Evolutionary conservation across 176 grass and related monocot genomes (phyloP).

Genomic region (Triticum turgidum): DNA sequence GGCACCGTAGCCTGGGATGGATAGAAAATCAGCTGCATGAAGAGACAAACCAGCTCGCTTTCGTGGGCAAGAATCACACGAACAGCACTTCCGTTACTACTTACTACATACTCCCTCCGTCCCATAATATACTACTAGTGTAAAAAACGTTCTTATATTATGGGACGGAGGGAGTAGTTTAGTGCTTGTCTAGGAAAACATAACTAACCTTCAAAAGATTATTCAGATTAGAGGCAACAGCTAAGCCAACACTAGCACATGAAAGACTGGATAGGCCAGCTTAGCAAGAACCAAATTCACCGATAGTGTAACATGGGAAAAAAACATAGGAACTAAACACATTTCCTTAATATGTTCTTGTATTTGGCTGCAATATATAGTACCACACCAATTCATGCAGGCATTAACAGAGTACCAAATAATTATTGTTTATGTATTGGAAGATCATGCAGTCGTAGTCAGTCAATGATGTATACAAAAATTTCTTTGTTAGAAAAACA

Average conservation of each 20-base stretch:
- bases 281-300: background rate
- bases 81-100: background rate
- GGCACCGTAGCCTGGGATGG: background rate
- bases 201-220: background rate
- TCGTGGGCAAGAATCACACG: background rate
- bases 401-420: background rate
- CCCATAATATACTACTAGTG: too few relatives aligned
- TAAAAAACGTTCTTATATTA: too few relatives aligned
- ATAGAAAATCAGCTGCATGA: background rate
- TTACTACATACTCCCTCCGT: background rate
- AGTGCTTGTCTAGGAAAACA: background rate
- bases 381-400: background rate
- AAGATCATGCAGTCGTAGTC: background rate
- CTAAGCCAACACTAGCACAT: background rate
- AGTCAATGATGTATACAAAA: background rate
- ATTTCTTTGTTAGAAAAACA: background rate
- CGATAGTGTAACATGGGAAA: background rate
- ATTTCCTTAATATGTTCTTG: background rate
- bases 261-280: background rate
- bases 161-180: too few relatives aligned
- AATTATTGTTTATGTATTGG: background rate
- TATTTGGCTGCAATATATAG: background rate
- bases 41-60: background rate
- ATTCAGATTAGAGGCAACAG: background rate
- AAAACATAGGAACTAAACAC: background rate